Evolutionary conservation across 768 basidiomycete genomes (phyloP).

Genomic region (Lentinula edodes): DNA sequence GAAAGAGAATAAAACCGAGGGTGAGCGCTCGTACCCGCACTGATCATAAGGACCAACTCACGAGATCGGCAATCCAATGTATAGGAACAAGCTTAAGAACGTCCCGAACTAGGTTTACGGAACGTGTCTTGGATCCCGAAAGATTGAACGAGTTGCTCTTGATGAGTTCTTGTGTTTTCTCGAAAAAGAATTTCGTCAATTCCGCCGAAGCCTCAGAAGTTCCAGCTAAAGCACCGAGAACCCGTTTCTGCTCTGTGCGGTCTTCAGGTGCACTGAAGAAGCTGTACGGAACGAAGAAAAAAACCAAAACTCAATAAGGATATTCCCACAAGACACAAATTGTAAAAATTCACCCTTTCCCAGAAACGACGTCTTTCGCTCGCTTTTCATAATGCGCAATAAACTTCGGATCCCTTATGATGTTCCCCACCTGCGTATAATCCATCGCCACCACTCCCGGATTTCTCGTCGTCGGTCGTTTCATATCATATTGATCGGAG

Average conservation of each 20-base stretch:
- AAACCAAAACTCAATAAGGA: not conserved
- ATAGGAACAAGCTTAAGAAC: slow-evolving; percentile 63
- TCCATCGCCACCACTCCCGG: slow-evolving; percentile 29
- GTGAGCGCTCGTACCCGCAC: slow-evolving; percentile 18
- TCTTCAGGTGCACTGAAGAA: slow-evolving; percentile 60
- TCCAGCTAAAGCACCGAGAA: slow-evolving; percentile 42
- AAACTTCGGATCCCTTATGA: slow-evolving; percentile 48
- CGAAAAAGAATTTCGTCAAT: slow-evolving; percentile 59
- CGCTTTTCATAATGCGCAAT: slow-evolving; percentile 41
- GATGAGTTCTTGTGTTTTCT: slow-evolving; percentile 58
- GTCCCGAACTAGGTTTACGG: slow-evolving; percentile 64
- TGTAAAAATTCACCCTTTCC: slow-evolving; percentile 44
- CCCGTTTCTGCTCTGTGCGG: slow-evolving; percentile 40
- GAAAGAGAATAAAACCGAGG: not conserved
- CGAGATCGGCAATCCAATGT: slow-evolving; percentile 71
- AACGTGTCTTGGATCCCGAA: slow-evolving; percentile 46
- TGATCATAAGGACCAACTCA: slow-evolving; percentile 17
- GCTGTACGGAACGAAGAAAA: slow-evolving; percentile 26
- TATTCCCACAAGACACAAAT: no score
- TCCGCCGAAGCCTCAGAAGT: slow-evolving; percentile 42
- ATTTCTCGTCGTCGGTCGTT: slow-evolving; percentile 34
- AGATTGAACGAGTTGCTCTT: slow-evolving; percentile 44
- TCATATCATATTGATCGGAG: slow-evolving; percentile 48
- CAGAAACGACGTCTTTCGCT: slow-evolving; percentile 48
- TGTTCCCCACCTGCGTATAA: slow-evolving; percentile 47